Evolutionary conservation across 345 rosid genomes (phyloP), one percentile per base, ranked within the genome.

Genomic region (Mallotus nudiflorus): DNA sequence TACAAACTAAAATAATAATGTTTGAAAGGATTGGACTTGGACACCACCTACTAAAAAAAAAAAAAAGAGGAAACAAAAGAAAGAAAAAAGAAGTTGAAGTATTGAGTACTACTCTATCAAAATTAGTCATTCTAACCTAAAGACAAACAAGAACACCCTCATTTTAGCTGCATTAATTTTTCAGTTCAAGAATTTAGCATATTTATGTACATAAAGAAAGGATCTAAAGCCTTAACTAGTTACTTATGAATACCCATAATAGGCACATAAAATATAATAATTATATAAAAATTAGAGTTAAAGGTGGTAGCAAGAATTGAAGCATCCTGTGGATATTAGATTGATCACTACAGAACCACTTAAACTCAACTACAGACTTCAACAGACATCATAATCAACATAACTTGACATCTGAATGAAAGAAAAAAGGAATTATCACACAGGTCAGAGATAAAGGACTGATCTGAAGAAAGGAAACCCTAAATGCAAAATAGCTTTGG

Each of bases 321-420:
- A 67, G 66, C 22, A 77, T 72, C 82, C 83, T 39, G 10, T 31
- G 88, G 87, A 64, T 31, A 77, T 77, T 71, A 58, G 71, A 66
- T n/a, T 64, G 77, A 65, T 68, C 70, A 40, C 35, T 44, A 16
- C 45, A 10, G 50, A 66, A 68, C 56, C 69, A 48, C 37, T 59
- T 15, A 44, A 56, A 53, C 78, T 20, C 64, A 73, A 56, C 67
- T 65, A 44, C 50, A 40, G 64, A 67, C 54, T 37, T 58, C 46
- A 48, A 48, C 24, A 68, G 56, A 15, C 39, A 50, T 65, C 72
- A 33, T 40, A 59, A 19, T 42, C 51, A 65, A 45, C 55, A 59
- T 37, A 46, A 77, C 46, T 20, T 72, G 68, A 73, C 81, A 81
- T 77, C 76, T 66, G 72, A 44, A 29, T 24, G 16, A 14, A 63